Evolutionary conservation across 129 eudicot species (phyloP).

Genomic region (Arctium minus): DNA sequence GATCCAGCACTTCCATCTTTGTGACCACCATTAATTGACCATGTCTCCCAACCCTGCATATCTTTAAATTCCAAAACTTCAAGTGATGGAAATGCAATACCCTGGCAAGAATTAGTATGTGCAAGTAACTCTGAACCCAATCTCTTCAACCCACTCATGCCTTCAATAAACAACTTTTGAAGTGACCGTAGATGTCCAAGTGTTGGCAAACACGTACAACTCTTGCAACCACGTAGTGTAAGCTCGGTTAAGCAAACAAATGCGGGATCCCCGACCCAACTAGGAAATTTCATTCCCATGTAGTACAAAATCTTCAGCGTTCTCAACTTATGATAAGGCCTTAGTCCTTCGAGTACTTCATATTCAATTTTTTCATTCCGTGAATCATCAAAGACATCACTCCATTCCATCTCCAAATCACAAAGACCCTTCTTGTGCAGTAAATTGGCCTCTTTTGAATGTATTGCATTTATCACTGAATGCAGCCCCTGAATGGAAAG

Average conservation of each 20-base stretch:
- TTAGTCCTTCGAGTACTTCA: slow-evolving; percentile 28
- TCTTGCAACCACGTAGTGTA: slow-evolving; percentile 21
- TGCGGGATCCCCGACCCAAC: slow-evolving; percentile 44
- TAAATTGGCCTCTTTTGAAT: slow-evolving; percentile 37
- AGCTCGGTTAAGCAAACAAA: slow-evolving; percentile 28
- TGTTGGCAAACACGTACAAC: slow-evolving; percentile 36
- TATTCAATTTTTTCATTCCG: slow-evolving; percentile 6
- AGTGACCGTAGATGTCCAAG: slow-evolving; percentile 46
- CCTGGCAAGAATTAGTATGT: not conserved
- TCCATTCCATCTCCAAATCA: slow-evolving; percentile 35
- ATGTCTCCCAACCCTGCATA: slow-evolving; percentile 17
- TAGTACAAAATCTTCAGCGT: slow-evolving; percentile 27
- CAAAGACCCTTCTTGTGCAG: slow-evolving; percentile 15
- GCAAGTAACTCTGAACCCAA: slow-evolving; percentile 36
- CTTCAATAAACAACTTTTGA: slow-evolving; percentile 15
- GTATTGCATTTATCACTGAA: slow-evolving; percentile 20
- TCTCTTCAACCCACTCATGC: slow-evolving; percentile 27
- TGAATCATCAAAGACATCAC: slow-evolving; percentile 16
- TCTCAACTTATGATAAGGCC: slow-evolving; percentile 32
- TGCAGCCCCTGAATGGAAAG: slow-evolving; percentile 28
- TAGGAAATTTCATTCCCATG: slow-evolving; percentile 35
- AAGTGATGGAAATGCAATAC: slow-evolving; percentile 33
- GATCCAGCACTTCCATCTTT: not conserved
- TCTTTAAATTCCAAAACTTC: not conserved
- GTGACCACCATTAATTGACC: slow-evolving; percentile 12